phyloP scores from a whole-genome alignment of 2,329 filamentous ascomycete species.

The Sporothrix schenckii region DNA sequence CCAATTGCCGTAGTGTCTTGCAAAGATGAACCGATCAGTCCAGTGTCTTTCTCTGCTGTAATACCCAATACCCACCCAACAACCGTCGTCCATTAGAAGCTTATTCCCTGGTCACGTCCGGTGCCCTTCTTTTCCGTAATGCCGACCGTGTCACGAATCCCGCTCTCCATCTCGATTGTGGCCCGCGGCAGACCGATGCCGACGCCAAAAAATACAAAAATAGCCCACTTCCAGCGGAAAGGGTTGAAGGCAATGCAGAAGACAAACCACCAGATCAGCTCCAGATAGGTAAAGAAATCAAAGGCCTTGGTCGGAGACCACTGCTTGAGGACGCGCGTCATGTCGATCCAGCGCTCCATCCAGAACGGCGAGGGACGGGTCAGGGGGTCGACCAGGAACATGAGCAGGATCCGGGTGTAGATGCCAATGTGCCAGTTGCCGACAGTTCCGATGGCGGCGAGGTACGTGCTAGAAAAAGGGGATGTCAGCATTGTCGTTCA shows the following conservation, averaged over 20 bases:
- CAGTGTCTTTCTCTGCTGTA: no score
- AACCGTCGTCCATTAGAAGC: constrained; percentile 11
- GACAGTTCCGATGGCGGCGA: constrained; percentile 78
- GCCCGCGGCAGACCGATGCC: constrained; percentile 66
- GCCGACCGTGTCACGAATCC: constrained; percentile 14
- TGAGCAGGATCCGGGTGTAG: constrained; percentile 81
- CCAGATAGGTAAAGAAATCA: constrained; percentile 87
- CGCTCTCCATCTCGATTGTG: constrained; percentile 66
- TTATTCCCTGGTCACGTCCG: constrained; percentile 26
- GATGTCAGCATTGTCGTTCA: neutral
- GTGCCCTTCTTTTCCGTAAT: constrained; percentile 2
- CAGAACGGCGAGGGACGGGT: constrained; percentile 70
- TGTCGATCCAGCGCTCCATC: constrained; percentile 87
- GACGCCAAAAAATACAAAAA: constrained; percentile 79
- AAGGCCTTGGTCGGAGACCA: constrained; percentile 74
- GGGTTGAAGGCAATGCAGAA: constrained; percentile 81
- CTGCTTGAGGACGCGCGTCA: constrained; percentile 72
- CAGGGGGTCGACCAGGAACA: constrained; percentile 81
- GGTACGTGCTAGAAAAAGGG: constrained; percentile 64
- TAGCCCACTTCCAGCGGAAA: constrained; percentile 87
- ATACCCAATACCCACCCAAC: no score
- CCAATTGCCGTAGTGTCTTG: no score
- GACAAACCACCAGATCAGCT: constrained; percentile 82
- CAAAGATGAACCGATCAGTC: no score
- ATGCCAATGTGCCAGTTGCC: constrained; percentile 90